Percentiles rank a stretch among this genome's conserved stretches.
phyloP scores from a whole-genome alignment of 108 stramenopile species.

The Aurantiochytrium sp. region DNA sequence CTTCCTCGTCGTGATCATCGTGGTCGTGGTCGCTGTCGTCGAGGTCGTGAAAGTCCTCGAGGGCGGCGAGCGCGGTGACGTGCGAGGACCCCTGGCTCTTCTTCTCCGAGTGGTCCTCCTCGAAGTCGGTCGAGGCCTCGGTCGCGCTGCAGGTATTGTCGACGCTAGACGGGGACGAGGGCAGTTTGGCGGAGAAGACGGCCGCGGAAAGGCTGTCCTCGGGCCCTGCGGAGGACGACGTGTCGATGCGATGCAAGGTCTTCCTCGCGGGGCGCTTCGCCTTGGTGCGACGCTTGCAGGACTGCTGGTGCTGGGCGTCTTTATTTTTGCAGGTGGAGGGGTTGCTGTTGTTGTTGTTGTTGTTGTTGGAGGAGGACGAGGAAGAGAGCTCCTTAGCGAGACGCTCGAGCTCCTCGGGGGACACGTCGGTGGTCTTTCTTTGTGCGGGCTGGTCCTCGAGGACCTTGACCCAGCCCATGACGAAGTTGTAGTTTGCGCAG shows the following conservation, averaged over 20 bases:
- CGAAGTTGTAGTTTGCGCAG: background rate
- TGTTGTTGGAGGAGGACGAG: background rate
- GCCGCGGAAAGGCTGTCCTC: too few relatives aligned
- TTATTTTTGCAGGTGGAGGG: background rate
- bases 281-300: too few relatives aligned
- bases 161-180: too few relatives aligned
- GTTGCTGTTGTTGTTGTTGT: background rate
- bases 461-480: conserved; percentile 22
- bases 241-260: too few relatives aligned
- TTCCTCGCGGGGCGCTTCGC: too few relatives aligned
- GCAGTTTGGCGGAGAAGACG: too few relatives aligned
- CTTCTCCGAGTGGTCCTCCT: background rate
- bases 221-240: too few relatives aligned
- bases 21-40: background rate
- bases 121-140: background rate
- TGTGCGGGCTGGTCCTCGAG: background rate
- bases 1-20: too few relatives aligned
- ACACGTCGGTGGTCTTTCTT: background rate
- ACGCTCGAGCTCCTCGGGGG: background rate
- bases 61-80: background rate
- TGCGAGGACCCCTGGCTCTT: background rate
- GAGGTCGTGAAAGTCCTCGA: background rate
- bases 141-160: background rate
- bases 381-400: background rate
- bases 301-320: background rate